Evolutionary conservation across 2,329 filamentous ascomycete species (phyloP).

Genomic region (Sporothrix euskadiensis): DNA sequence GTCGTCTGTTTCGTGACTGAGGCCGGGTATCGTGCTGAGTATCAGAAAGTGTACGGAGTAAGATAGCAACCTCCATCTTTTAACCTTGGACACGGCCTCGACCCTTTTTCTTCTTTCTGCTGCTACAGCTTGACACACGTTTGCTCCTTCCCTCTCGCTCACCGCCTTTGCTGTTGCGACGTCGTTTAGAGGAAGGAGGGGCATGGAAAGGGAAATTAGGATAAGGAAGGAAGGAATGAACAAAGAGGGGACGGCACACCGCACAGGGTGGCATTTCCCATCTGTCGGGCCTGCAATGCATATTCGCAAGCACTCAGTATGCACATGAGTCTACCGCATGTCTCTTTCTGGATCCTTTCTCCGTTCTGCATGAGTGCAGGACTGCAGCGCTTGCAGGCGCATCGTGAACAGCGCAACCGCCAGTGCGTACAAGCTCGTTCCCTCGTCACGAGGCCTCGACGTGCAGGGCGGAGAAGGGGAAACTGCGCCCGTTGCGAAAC

Average conservation of each 20-base stretch:
- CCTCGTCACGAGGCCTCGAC: constrained; percentile 9
- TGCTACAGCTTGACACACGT: not conserved
- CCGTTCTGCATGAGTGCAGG: not conserved
- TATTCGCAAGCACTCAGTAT: not conserved
- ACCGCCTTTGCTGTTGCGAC: constrained; percentile 18
- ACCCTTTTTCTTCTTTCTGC: not conserved
- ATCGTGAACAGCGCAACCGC: constrained; percentile 2
- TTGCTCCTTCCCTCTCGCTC: not conserved
- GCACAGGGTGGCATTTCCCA: constrained; percentile 19
- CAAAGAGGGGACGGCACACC: not conserved
- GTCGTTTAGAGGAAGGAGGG: not conserved
- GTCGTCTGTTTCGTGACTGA: not conserved
- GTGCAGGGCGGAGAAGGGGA: constrained; percentile 12
- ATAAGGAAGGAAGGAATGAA: not conserved
- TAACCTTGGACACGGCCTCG: not conserved
- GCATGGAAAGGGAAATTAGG: not conserved
- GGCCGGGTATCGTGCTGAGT: not conserved
- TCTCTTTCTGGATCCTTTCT: not conserved
- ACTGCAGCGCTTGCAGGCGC: not conserved
- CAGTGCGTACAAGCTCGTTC: not conserved
- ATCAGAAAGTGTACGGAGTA: not conserved
- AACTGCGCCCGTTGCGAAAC: not conserved
- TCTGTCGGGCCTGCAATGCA: constrained; percentile 18
- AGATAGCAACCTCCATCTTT: not conserved
- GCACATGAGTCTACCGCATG: not conserved